phyloP scores from a whole-genome alignment of 257 asterid genomes.

The Galeopsis tetrahit region DNA sequence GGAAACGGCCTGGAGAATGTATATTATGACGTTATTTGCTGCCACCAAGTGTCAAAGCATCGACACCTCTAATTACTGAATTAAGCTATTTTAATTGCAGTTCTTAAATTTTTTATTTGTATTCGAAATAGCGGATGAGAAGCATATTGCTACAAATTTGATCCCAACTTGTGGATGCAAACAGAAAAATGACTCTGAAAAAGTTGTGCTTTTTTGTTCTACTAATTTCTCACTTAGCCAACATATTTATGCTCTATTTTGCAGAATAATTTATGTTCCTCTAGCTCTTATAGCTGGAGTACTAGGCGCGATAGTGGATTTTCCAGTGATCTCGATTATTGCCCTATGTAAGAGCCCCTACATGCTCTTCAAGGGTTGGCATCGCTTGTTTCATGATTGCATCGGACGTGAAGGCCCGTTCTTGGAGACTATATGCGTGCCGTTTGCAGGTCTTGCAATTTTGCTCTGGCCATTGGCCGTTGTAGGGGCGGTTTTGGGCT shows the following conservation, averaged over 20 bases:
- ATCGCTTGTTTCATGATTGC: slow-evolving; percentile 90
- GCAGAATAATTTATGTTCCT: slow-evolving; percentile 76
- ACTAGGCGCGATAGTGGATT: slow-evolving; percentile 65
- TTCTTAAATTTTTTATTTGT: neutral
- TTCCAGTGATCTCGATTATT: slow-evolving; percentile 60
- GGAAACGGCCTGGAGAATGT: neutral
- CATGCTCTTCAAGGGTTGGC: slow-evolving; percentile 95
- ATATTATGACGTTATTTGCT: slow-evolving; percentile 3
- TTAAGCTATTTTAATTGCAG: neutral
- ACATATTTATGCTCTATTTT: slow-evolving; percentile 22
- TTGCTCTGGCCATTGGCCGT: slow-evolving; percentile 97
- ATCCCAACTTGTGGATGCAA: neutral
- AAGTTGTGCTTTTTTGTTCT: neutral
- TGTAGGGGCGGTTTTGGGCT: slow-evolving; percentile 78
- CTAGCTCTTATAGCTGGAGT: slow-evolving; percentile 65
- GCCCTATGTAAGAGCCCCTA: slow-evolving; percentile 77
- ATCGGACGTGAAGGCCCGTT: slow-evolving; percentile 97
- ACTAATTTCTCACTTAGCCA: neutral
- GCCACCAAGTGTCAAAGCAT: neutral
- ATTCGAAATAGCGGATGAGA: neutral
- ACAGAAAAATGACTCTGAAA: slow-evolving; percentile 11
- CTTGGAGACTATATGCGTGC: slow-evolving; percentile 94
- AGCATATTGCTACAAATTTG: neutral
- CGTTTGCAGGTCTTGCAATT: slow-evolving; percentile 95
- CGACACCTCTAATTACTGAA: neutral